Conservation (phyloP, 2,329 filamentous ascomycete species). For the Amauroascus niger region DNA sequence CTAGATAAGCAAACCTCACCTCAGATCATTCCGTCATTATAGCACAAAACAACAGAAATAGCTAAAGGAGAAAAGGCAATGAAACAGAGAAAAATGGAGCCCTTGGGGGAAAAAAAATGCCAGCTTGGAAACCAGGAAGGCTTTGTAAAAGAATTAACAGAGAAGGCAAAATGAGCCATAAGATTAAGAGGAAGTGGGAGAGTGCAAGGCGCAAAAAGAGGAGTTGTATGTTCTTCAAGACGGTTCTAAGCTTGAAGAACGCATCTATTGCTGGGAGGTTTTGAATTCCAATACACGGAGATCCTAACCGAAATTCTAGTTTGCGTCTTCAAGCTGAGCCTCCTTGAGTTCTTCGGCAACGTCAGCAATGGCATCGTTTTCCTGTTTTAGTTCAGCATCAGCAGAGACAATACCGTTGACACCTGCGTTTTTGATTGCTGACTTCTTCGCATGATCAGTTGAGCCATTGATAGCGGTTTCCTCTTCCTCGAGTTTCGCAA, state of each 20-base stretch:
- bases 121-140: background rate
- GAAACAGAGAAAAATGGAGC: background rate
- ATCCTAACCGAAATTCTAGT: background rate
- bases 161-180: background rate
- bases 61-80: background rate
- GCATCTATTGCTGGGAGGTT: background rate
- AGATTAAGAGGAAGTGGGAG: background rate
- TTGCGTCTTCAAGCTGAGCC: constrained; percentile 46
- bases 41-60: constrained; percentile 2
- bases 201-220: background rate
- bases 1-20: background rate
- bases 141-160: constrained; percentile 3
- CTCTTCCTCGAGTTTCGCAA: constrained; percentile 61
- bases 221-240: background rate
- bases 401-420: constrained; percentile 46
- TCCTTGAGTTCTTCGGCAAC: constrained; percentile 52
- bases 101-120: background rate
- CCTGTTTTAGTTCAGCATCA: constrained; percentile 45
- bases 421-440: constrained; percentile 43
- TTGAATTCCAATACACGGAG: background rate
- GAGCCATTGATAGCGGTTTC: constrained; percentile 47
- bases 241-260: background rate
- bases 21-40: constrained; percentile 5
- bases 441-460: constrained; percentile 48
- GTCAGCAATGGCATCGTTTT: constrained; percentile 51